phyloP scores from a whole-genome alignment of 345 rosid genomes.

The Raphanus raphanistrum region DNA sequence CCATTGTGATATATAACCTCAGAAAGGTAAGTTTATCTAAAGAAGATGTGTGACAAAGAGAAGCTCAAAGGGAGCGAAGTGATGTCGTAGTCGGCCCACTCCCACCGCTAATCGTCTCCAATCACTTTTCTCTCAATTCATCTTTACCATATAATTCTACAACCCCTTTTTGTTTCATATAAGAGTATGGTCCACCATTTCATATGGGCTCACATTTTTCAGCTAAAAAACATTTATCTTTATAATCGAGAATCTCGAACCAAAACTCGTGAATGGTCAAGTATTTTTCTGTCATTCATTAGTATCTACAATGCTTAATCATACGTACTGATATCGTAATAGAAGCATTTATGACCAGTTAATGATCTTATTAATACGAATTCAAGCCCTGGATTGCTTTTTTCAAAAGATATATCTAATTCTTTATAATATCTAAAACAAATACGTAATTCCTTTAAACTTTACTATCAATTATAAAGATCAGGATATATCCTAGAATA shows the following conservation, averaged over 20 bases:
- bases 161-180: not conserved
- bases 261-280: not conserved
- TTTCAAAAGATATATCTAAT: too few species aligned
- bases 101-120: conserved; percentile 40
- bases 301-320: not conserved
- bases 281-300: not conserved
- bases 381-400: not conserved
- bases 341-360: not conserved
- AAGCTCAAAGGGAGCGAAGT: conserved; percentile 23
- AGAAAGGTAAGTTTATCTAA: not conserved
- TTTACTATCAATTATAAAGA: not conserved
- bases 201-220: not conserved
- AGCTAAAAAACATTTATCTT: not conserved
- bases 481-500: conserved; percentile 12
- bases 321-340: not conserved
- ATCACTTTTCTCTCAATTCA: conserved; percentile 23
- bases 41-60: conserved; percentile 38
- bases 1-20: not conserved
- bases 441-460: not conserved
- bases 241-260: not conserved
- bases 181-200: conserved; percentile 33
- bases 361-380: not conserved
- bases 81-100: conserved; percentile 32
- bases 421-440: too few species aligned
- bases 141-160: conserved; percentile 33